Percentiles rank a stretch among this genome's conserved stretches.
These are phyloP conservation scores for Hygrophorus pudorinus DNA, from an alignment of 768 basidiomycete species.

Conservation along the genomic window DNA sequence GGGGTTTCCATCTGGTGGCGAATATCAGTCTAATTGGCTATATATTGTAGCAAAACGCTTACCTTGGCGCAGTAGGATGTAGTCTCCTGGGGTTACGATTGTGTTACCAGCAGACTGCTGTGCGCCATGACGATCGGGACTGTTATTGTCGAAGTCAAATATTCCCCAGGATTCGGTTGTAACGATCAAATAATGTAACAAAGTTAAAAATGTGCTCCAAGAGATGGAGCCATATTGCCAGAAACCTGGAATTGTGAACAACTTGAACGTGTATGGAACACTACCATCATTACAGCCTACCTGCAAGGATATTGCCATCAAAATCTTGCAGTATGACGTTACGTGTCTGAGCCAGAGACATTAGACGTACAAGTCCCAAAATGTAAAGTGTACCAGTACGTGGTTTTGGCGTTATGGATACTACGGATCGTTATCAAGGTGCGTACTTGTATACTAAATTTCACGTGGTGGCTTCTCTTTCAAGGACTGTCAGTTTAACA, in stretches of 20 bases:
- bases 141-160: constrained; percentile 9
- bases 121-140: constrained; percentile 5
- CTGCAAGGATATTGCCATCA: constrained; percentile 1
- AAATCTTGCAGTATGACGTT: not conserved
- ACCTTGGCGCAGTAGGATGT: constrained; percentile 10
- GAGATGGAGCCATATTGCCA: constrained; percentile 10
- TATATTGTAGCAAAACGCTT: constrained; percentile 3
- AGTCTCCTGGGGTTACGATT: constrained; percentile 9
- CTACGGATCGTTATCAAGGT: no score
- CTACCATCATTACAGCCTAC: not conserved
- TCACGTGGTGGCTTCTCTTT: no score
- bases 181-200: constrained; percentile 2
- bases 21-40: no score
- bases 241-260: constrained; percentile 3
- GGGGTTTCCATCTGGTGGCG: constrained; percentile 8
- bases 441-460: no score
- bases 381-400: no score
- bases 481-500: no score
- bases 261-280: not conserved
- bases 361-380: no score
- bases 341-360: constrained; percentile 1
- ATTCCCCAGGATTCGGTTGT: constrained; percentile 5
- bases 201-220: constrained; percentile 7
- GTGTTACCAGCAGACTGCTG: constrained; percentile 3
- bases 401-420: no score